Evolutionary conservation across 352 stramenopile genomes (phyloP).

Genomic region (Pythium periplocum): DNA sequence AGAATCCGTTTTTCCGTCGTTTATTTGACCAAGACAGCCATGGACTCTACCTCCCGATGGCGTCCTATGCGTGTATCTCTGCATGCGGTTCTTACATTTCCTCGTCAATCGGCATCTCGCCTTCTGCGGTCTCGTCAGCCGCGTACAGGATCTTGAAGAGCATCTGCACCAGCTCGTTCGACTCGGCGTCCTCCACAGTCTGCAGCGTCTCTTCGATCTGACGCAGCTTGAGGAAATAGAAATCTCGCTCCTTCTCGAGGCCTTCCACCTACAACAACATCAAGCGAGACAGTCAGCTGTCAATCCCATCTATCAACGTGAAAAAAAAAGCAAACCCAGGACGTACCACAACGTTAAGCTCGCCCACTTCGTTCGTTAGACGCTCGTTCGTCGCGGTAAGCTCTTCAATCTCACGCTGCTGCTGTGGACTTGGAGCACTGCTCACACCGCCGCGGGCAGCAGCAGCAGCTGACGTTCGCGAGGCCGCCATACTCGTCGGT

Average conservation of each 20-base stretch:
- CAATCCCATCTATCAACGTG: slow-evolving; percentile 1
- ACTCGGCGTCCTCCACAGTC: slow-evolving; percentile 45
- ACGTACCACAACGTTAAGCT: slow-evolving; percentile 65
- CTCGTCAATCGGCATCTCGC: slow-evolving; percentile 29
- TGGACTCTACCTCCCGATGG: too few species aligned
- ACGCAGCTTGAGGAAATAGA: slow-evolving; percentile 99
- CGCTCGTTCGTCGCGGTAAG: slow-evolving; percentile 55
- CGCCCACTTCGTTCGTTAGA: slow-evolving; percentile 74
- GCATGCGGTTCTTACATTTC: slow-evolving; percentile 16
- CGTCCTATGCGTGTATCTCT: not conserved
- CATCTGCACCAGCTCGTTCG: slow-evolving; percentile 51
- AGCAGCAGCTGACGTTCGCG: slow-evolving; percentile 16
- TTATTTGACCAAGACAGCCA: too few species aligned
- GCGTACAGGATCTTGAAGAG: slow-evolving; percentile 87
- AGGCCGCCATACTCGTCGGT: slow-evolving; percentile 15
- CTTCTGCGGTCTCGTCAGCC: slow-evolving; percentile 40
- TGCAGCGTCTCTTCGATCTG: slow-evolving; percentile 97
- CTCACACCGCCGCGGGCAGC: slow-evolving; percentile 11
- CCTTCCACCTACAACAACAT: slow-evolving; percentile 56
- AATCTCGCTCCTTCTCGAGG: slow-evolving; percentile 95
- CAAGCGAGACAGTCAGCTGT: not conserved
- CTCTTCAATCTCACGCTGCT: slow-evolving; percentile 78
- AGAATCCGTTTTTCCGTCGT: too few species aligned
- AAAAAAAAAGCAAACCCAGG: not conserved
- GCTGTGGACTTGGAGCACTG: slow-evolving; percentile 25